Percentiles rank a stretch among this genome's conserved stretches.
phyloP scores from a whole-genome alignment of 345 rosid genomes.

The Rhodamnia rubescens region DNA sequence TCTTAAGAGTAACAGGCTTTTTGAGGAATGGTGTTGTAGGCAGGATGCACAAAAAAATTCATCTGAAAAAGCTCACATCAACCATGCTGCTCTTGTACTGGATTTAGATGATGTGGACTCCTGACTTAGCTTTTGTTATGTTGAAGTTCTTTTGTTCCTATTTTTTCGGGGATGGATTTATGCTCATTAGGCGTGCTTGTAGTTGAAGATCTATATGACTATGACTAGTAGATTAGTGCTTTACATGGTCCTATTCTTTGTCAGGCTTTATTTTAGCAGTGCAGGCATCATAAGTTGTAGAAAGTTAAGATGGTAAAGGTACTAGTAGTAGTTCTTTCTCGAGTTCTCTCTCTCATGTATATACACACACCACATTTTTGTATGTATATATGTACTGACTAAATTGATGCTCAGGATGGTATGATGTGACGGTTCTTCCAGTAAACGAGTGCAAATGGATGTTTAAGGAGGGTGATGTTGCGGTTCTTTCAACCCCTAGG shows the following conservation, averaged over 20 bases:
- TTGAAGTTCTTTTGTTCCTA: neutral
- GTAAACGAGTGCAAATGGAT: slow-evolving; percentile 77
- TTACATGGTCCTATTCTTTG: neutral
- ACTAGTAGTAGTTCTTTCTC: neutral
- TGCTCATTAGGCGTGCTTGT: neutral
- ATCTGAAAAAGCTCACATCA: neutral
- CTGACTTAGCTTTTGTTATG: neutral
- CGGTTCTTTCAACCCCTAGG: slow-evolving; percentile 71
- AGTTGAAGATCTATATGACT: neutral
- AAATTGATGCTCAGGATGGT: slow-evolving; percentile 64
- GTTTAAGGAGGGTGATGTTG: slow-evolving; percentile 99
- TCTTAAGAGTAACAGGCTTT: neutral
- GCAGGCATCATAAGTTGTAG: neutral
- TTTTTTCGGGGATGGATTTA: neutral
- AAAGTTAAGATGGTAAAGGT: neutral
- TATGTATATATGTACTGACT: slow-evolving; percentile 9
- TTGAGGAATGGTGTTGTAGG: neutral
- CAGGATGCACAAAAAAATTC: neutral
- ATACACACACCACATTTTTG: neutral
- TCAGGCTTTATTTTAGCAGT: neutral
- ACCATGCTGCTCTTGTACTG: neutral
- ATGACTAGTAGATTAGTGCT: neutral
- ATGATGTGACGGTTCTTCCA: slow-evolving; percentile 74
- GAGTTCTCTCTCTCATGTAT: neutral
- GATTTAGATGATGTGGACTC: neutral